phyloP scores from a whole-genome alignment of 768 basidiomycete species.

The Leccinum sublutescens region DNA sequence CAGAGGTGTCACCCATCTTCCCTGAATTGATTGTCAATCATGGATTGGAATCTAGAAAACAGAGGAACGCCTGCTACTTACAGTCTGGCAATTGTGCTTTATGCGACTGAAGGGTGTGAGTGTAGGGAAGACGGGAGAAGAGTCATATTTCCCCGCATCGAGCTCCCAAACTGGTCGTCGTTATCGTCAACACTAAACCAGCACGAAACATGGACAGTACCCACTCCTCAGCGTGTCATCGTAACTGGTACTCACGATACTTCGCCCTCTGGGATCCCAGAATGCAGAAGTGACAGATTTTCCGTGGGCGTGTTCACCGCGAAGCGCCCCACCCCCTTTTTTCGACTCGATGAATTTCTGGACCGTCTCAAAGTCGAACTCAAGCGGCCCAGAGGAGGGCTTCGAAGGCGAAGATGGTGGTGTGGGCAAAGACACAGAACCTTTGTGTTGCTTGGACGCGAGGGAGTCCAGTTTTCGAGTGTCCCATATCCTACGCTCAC shows the following conservation, averaged over 20 bases:
- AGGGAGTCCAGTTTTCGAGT: conserved; percentile 58
- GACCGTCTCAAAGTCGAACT: conserved; percentile 43
- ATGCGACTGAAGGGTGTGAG: conserved; percentile 64
- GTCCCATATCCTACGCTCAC: conserved; percentile 69
- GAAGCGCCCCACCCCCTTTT: conserved; percentile 52
- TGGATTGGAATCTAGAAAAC: background rate
- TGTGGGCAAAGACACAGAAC: conserved; percentile 26
- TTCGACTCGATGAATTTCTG: conserved; percentile 50
- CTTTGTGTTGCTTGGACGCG: conserved; percentile 17
- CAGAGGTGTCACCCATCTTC: conserved; percentile 77
- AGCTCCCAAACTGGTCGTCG: conserved; percentile 70
- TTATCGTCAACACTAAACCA: conserved; percentile 10
- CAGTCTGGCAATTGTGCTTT: conserved; percentile 79
- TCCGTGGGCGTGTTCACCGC: conserved; percentile 65
- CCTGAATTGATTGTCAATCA: conserved; percentile 41
- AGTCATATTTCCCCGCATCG: conserved; percentile 47
- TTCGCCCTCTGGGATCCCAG: conserved; percentile 80
- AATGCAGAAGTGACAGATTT: conserved; percentile 82
- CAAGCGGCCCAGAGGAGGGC: conserved; percentile 16
- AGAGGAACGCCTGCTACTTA: conserved; percentile 31
- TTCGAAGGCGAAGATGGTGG: conserved; percentile 25
- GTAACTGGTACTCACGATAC: conserved; percentile 82
- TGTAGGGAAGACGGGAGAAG: conserved; percentile 50
- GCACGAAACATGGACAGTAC: conserved; percentile 23
- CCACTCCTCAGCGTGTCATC: conserved; percentile 73